Percentiles rank a stretch among this genome's conserved stretches.
Conservation (phyloP, 2,329 filamentous ascomycete genomes). For the Dactylellina cionopaga region DNA sequence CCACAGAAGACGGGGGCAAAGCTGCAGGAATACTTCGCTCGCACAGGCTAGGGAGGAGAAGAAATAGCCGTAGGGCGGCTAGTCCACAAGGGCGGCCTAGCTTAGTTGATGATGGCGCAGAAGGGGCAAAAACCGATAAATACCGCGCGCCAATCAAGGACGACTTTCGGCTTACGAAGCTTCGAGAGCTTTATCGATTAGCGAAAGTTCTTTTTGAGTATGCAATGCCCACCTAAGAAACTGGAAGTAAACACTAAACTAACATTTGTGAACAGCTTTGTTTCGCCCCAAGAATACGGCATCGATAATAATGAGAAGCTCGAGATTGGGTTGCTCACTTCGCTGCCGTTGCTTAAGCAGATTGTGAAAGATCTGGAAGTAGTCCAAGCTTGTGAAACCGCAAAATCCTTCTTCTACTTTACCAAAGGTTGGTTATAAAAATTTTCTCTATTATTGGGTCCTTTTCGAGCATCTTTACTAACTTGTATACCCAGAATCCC, state of each 20-base stretch:
- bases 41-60: slow-evolving; percentile 51
- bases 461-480: not conserved
- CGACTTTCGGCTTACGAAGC: slow-evolving; percentile 84
- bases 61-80: slow-evolving; percentile 39
- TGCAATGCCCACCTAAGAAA: not conserved
- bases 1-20: slow-evolving; percentile 21
- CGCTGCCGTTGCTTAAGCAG: slow-evolving; percentile 90
- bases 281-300: slow-evolving; percentile 97
- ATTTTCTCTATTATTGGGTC: too few relatives aligned
- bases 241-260: slow-evolving; percentile 10
- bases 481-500: slow-evolving; percentile 71
- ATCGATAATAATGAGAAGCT: slow-evolving; percentile 96
- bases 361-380: slow-evolving; percentile 97
- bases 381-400: slow-evolving; percentile 91
- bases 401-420: slow-evolving; percentile 98
- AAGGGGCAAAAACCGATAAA: slow-evolving; percentile 46
- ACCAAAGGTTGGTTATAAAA: slow-evolving; percentile 71
- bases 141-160: slow-evolving; percentile 73
- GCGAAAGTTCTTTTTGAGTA: slow-evolving; percentile 91
- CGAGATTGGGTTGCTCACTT: slow-evolving; percentile 96
- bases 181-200: slow-evolving; percentile 90
- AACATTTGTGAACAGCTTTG: slow-evolving; percentile 67
- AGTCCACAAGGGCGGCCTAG: slow-evolving; percentile 34
- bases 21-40: slow-evolving; percentile 49
- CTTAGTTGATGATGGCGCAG: slow-evolving; percentile 8